Evolutionary conservation across 78 protist genomes (phyloP), one percentile per base, ranked within the genome.

Genomic region (Emiliania huxleyi): DNA sequence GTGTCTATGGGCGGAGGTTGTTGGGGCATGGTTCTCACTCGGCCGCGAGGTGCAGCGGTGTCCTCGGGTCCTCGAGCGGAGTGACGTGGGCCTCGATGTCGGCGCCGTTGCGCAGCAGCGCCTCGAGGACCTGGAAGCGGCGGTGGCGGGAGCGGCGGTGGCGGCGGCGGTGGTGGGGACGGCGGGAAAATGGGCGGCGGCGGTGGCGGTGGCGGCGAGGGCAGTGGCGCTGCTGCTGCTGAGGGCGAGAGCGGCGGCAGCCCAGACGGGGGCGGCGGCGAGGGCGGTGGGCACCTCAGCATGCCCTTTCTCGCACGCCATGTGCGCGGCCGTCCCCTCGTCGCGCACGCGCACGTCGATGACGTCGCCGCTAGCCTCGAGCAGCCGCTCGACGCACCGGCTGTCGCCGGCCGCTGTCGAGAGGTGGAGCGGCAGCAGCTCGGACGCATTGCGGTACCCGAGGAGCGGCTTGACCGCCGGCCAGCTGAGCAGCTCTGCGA

Each of bases 31-130:
- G n/a, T n/a, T n/a, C n/a, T n/a, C n/a, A n/a, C 85, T 77, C 85
- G 1, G 85, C 85, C 46, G 85, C 85, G 46, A 77, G 48, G 33
- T 40, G 85, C 37, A 77, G 85, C 29, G 85, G 85, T 33, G 85
- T 77, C 11, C 85, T 3, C 6, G 85, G 85, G 46, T 77, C 85
- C 48, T 18, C 85, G 3, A 6, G 4, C 46, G 1, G 35, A 1
- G 42, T 3, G 3, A 77, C 48, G 49, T 37, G 48, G 23, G 85
- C 85, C 85, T 77, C 85, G n/a, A 77, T 33, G 46, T 77, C 85
- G 46, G 48, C 85, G 33, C 46, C 29, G n/a, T 1, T 11, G 18
- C 48, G 22, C 33, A 77, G 85, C 44, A 77, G 21, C 46, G 40
- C 35, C 44, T 4, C 15, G 49, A 77, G 33, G 11, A 19, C 79